Conservation (phyloP, 2,329 filamentous ascomycete genomes). For the Chrysosporium queenslandicum region DNA sequence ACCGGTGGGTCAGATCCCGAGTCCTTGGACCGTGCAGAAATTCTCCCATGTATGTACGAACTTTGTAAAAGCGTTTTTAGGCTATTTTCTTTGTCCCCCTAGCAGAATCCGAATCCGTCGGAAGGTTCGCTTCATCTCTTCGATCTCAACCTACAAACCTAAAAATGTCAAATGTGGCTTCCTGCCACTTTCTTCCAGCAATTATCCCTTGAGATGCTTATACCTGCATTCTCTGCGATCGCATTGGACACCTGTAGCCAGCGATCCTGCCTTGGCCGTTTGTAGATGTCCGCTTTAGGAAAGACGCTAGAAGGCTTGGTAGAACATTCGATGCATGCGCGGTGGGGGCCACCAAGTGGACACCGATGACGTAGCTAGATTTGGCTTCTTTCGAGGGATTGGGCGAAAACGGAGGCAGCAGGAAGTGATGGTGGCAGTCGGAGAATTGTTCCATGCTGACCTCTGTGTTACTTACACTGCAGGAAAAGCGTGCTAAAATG, state of each 20-base stretch:
- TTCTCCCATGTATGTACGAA: no score
- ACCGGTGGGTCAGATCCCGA: neutral
- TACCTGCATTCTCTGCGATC: neutral
- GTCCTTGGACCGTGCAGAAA: conserved; percentile 2
- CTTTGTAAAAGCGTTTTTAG: neutral
- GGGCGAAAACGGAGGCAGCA: neutral
- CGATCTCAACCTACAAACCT: neutral
- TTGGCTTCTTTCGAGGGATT: neutral
- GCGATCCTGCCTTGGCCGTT: no score
- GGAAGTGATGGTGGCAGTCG: neutral
- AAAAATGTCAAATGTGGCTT: neutral
- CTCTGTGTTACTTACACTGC: neutral
- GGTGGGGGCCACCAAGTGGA: neutral
- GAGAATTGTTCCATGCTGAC: conserved; percentile 6
- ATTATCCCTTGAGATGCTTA: neutral
- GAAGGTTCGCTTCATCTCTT: neutral
- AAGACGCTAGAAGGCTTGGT: conserved; percentile 8
- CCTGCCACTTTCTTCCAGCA: neutral
- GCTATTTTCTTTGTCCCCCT: neutral
- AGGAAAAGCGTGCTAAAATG: neutral
- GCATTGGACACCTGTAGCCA: no score
- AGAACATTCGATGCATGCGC: neutral
- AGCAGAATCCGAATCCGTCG: neutral
- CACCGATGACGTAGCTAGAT: neutral
- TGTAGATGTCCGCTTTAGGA: conserved; percentile 9